Conservation (phyloP, 1,284 basidiomycete genomes). For the Ustilago crameri region DNA sequence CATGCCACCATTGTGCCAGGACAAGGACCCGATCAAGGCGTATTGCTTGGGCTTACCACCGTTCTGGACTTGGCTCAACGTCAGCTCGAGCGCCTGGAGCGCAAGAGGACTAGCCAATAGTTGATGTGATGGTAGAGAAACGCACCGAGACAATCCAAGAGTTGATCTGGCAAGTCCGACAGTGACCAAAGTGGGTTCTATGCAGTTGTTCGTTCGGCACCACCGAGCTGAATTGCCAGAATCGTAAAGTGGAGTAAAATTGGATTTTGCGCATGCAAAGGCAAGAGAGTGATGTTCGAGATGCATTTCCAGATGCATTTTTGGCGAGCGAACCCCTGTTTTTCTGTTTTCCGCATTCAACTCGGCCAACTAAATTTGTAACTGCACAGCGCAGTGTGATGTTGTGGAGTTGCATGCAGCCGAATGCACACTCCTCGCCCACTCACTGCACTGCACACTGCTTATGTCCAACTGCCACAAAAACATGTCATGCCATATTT, state of each 20-base stretch:
- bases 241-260: not conserved
- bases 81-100: constrained; percentile 15
- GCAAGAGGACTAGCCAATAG: not conserved
- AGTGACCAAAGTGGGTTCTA: no score
- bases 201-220: not conserved
- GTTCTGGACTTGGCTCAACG: constrained; percentile 59
- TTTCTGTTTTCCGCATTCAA: not conserved
- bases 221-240: no score
- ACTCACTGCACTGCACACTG: no score
- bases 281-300: no score
- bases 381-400: no score
- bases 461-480: not conserved
- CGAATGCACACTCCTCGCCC: not conserved
- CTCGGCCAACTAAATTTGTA: no score
- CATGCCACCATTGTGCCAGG: constrained; percentile 80
- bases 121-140: not conserved
- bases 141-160: no score
- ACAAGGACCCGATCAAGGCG: constrained; percentile 81
- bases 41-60: constrained; percentile 78
- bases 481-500: not conserved
- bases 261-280: not conserved
- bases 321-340: not conserved
- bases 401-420: not conserved
- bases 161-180: no score
- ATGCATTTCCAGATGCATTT: not conserved